phyloP scores from a whole-genome alignment of 129 eudicot genomes.

The Flaveria brownii region DNA sequence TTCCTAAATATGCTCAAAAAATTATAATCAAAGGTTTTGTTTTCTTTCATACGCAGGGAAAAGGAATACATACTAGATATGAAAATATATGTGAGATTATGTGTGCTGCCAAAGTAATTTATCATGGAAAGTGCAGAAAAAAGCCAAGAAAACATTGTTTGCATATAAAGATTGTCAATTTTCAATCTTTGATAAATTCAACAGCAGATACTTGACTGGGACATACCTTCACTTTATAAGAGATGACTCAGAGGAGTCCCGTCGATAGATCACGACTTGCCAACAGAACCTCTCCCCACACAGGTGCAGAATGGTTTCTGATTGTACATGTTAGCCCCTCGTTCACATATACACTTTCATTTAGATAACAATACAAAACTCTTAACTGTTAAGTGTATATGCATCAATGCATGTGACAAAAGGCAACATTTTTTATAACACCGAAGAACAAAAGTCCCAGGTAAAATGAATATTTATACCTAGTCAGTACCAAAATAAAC shows the following conservation, averaged over 20 bases:
- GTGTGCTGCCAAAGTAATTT: no score
- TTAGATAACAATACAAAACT: constrained; percentile 7
- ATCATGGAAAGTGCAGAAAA: no score
- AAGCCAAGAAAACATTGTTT: no score
- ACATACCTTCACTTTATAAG: not conserved
- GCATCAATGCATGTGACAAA: not conserved
- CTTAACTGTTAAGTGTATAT: not conserved
- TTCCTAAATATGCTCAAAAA: no score
- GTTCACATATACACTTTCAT: constrained; percentile 1
- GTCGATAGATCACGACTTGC: not conserved
- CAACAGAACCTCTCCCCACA: not conserved
- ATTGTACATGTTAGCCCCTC: not conserved
- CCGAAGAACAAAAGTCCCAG: constrained; percentile 16
- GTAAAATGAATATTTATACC: constrained; percentile 19
- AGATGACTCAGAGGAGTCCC: not conserved
- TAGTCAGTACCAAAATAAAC: constrained; percentile 30
- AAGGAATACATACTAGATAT: no score
- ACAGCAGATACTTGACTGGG: not conserved
- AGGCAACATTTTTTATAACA: not conserved
- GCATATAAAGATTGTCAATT: no score
- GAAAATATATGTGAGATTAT: no score
- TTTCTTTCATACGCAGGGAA: no score
- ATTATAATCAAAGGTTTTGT: no score
- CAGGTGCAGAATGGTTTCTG: no score
- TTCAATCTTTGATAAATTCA: no score